Conservation (phyloP, 192 early-diverging fungal species). For the Cetraspora pellucida region DNA sequence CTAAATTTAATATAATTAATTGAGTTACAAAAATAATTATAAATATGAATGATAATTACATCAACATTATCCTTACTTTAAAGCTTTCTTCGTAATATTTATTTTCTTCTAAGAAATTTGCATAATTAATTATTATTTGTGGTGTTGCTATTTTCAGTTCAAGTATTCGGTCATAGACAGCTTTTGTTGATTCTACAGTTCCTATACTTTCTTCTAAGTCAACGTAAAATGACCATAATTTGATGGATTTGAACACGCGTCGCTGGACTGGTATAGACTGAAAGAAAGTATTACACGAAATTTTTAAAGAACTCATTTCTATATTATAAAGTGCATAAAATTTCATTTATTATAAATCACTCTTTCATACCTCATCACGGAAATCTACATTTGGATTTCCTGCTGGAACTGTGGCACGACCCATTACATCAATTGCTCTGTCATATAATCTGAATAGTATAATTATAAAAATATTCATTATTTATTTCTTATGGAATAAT, state of each 20-base stretch:
- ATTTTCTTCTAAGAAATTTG: conserved; percentile 84
- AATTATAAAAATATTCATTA: neutral
- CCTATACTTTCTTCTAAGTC: conserved; percentile 94
- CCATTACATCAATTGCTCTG: conserved; percentile 80
- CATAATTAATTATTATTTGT: conserved; percentile 96
- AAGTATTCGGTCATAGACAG: conserved; percentile 90
- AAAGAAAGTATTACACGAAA: neutral
- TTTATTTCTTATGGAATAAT: neutral
- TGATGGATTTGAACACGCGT: conserved; percentile 84
- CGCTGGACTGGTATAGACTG: conserved; percentile 66
- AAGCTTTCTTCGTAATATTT: conserved; percentile 94
- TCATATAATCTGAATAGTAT: conserved; percentile 55
- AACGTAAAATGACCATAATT: conserved; percentile 91
- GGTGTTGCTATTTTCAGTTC: conserved; percentile 93
- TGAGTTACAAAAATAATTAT: neutral
- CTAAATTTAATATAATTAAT: neutral
- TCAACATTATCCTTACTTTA: conserved; percentile 41
- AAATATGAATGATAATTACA: neutral
- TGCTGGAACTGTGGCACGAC: conserved; percentile 74
- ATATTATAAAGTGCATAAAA: too few species aligned
- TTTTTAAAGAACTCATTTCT: neutral
- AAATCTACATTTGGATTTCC: conserved; percentile 62
- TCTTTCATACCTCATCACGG: conserved; percentile 69
- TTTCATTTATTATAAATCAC: too few species aligned
- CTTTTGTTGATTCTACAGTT: conserved; percentile 73